Evolutionary conservation across 2,329 filamentous ascomycete species (phyloP).

Genomic region (Nothophaeocryptopus gaeumannii): DNA sequence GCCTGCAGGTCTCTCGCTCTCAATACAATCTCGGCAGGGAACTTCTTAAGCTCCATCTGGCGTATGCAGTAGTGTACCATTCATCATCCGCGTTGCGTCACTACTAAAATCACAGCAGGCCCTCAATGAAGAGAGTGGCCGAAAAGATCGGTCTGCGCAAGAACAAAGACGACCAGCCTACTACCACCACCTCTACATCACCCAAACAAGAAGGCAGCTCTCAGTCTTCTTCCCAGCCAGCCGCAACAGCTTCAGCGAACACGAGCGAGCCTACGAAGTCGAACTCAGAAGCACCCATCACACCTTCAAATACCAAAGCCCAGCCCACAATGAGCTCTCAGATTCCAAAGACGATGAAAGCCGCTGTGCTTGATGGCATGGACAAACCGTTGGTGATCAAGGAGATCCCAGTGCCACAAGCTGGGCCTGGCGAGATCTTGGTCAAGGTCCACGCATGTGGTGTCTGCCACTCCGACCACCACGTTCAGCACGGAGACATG

Average conservation of each 20-base stretch:
- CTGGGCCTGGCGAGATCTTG: conserved; percentile 59
- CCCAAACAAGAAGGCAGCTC: neutral
- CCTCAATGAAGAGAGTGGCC: neutral
- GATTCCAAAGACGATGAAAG: conserved; percentile 64
- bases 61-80: conserved; percentile 1
- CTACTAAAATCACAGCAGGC: neutral
- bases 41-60: neutral
- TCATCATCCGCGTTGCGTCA: neutral
- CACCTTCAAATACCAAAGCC: neutral
- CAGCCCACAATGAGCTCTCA: conserved; percentile 14
- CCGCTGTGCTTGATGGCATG: conserved; percentile 57
- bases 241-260: neutral
- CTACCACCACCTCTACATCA: neutral
- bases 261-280: no score
- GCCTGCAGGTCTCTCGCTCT: neutral
- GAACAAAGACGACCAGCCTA: neutral
- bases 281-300: neutral
- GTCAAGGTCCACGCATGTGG: conserved; percentile 71
- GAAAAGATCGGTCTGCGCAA: conserved; percentile 3
- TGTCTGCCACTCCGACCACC: conserved; percentile 64
- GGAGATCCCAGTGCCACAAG: conserved; percentile 57
- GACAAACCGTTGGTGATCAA: conserved; percentile 56
- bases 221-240: no score
- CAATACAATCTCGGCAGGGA: neutral
- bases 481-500: conserved; percentile 55